phyloP scores from a whole-genome alignment of 106 monocot species.

The Vanilla planifolia region DNA sequence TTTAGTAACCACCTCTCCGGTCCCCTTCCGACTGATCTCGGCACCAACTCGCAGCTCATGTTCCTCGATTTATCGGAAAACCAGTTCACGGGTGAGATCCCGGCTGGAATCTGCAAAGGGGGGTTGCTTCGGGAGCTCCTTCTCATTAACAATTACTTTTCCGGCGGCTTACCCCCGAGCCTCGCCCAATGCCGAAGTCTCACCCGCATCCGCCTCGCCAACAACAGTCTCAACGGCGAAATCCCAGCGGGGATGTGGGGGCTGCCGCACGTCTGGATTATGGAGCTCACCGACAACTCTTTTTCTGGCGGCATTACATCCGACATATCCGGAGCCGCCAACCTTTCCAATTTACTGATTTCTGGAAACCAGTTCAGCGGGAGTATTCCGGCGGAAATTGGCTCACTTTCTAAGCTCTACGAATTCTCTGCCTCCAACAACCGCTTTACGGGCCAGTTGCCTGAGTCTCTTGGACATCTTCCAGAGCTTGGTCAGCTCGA shows the following conservation, averaged over 20 bases:
- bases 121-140: slow-evolving; percentile 28
- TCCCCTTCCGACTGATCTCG: slow-evolving; percentile 25
- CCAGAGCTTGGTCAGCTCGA: slow-evolving; percentile 29
- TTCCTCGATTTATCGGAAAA: slow-evolving; percentile 45
- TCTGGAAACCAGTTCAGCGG: slow-evolving; percentile 36
- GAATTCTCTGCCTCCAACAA: slow-evolving; percentile 43
- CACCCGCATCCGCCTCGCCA: slow-evolving; percentile 4
- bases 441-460: slow-evolving; percentile 39
- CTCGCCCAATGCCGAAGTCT: slow-evolving; percentile 23
- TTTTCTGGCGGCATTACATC: slow-evolving; percentile 25
- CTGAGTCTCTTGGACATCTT: slow-evolving; percentile 29
- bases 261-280: slow-evolving; percentile 19
- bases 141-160: slow-evolving; percentile 29
- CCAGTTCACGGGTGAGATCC: slow-evolving; percentile 34
- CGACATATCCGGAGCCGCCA: slow-evolving; percentile 15
- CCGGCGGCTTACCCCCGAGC: slow-evolving; percentile 30
- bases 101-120: slow-evolving; percentile 23
- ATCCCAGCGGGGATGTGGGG: slow-evolving; percentile 32
- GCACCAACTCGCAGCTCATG: slow-evolving; percentile 17
- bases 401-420: slow-evolving; percentile 29
- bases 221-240: slow-evolving; percentile 36
- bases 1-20: slow-evolving; percentile 35
- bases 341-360: slow-evolving; percentile 21
- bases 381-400: slow-evolving; percentile 34
- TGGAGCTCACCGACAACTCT: slow-evolving; percentile 34